These are phyloP conservation scores for Choanephora cucurbitarum DNA, from an alignment of 371 early-diverging fungal genomes.

Conservation along the genomic window DNA sequence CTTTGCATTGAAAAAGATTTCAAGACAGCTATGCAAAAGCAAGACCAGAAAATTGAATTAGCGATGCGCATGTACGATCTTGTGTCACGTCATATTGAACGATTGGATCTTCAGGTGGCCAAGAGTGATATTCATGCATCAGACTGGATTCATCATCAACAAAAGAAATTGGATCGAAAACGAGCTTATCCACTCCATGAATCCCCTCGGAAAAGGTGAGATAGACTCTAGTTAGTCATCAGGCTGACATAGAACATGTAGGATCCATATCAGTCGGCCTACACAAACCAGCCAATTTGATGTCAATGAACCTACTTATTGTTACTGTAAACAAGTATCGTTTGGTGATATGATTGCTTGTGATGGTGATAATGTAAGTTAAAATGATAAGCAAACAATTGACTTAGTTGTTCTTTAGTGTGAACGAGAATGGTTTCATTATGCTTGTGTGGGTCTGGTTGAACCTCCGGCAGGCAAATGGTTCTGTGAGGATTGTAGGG, in stretches of 20 bases:
- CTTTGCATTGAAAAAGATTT: slow-evolving; percentile 31
- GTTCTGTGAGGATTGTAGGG: slow-evolving; percentile 64
- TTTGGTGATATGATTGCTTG: slow-evolving; percentile 96
- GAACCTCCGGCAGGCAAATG: slow-evolving; percentile 85
- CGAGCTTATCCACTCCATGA: slow-evolving; percentile 10
- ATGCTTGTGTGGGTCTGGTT: slow-evolving; percentile 81
- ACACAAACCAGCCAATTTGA: slow-evolving; percentile 56
- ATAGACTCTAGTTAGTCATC: too few species aligned
- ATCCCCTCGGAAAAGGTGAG: slow-evolving; percentile 14
- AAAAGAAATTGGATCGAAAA: slow-evolving; percentile 11
- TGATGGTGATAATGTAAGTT: slow-evolving; percentile 77
- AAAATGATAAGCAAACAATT: too few species aligned
- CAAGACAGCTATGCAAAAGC: slow-evolving; percentile 36
- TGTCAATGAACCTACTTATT: slow-evolving; percentile 90
- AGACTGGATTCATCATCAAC: slow-evolving; percentile 24
- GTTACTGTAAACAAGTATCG: slow-evolving; percentile 89
- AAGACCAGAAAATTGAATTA: slow-evolving; percentile 40
- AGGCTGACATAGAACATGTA: too few species aligned
- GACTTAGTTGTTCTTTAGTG: slow-evolving; percentile 49
- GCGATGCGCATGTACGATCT: slow-evolving; percentile 40
- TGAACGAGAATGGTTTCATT: slow-evolving; percentile 92
- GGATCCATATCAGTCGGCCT: too few species aligned
- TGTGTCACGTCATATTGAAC: slow-evolving; percentile 39
- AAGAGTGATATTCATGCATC: slow-evolving; percentile 27
- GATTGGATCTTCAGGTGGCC: slow-evolving; percentile 33